Evolutionary conservation across 2,329 filamentous ascomycete species (phyloP).

Genomic region (Ceratocystis ficicola): DNA sequence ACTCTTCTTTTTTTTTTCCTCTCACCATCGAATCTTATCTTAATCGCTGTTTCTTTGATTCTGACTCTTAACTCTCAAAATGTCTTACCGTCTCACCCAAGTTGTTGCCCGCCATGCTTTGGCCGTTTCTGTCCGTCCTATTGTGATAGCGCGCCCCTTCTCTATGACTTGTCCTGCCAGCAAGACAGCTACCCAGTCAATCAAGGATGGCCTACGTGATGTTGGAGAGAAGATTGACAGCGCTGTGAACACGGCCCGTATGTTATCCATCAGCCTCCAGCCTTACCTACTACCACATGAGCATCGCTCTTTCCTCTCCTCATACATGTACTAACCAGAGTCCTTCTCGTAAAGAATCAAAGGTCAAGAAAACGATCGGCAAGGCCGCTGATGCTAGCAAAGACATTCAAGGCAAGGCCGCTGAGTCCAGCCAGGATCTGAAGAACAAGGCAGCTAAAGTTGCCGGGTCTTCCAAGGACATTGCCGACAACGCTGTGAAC

Average conservation of each 20-base stretch:
- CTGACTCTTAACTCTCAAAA: neutral
- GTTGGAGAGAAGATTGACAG: slow-evolving; percentile 51
- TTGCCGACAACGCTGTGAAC: slow-evolving; percentile 27
- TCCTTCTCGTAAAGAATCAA: slow-evolving; percentile 12
- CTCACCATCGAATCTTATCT: neutral
- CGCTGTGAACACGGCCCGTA: slow-evolving; percentile 48
- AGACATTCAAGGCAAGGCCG: slow-evolving; percentile 32
- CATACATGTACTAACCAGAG: neutral
- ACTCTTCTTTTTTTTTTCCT: neutral
- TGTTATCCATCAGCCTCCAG: slow-evolving; percentile 25
- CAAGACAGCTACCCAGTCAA: slow-evolving; percentile 41
- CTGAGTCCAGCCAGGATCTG: slow-evolving; percentile 34
- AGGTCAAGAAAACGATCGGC: slow-evolving; percentile 29
- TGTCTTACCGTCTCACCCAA: slow-evolving; percentile 16
- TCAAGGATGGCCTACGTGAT: slow-evolving; percentile 46
- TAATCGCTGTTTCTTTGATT: neutral
- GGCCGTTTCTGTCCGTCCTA: slow-evolving; percentile 23
- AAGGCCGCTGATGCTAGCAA: slow-evolving; percentile 30
- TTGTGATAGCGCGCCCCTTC: slow-evolving; percentile 36
- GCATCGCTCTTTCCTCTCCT: neutral
- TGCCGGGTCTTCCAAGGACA: slow-evolving; percentile 30
- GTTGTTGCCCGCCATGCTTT: slow-evolving; percentile 35
- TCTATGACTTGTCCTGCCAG: slow-evolving; percentile 35
- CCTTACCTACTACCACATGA: neutral
- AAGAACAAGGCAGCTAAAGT: slow-evolving; percentile 26